Conservation (phyloP, 495 filamentous ascomycete genomes). For the Baudoinia panamericana region DNA sequence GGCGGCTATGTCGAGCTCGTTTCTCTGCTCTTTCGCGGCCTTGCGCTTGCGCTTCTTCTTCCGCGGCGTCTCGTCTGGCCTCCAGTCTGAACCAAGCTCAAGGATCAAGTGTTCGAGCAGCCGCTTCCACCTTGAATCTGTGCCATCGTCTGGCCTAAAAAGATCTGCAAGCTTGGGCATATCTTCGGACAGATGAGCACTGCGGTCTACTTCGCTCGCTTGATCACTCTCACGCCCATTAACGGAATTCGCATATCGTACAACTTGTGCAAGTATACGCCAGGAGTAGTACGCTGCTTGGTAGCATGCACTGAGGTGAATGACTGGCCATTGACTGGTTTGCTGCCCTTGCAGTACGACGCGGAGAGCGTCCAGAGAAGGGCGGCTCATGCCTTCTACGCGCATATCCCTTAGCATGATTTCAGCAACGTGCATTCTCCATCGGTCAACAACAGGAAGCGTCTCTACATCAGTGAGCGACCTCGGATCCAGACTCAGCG, state of each 20-base stretch:
- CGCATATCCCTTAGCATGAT: not conserved
- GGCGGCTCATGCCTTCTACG: not conserved
- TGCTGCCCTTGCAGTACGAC: not conserved
- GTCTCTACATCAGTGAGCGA: not conserved
- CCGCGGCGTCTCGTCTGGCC: not conserved
- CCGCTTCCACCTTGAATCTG: not conserved
- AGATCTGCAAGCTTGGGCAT: slow-evolving; percentile 9
- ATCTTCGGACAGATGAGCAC: not conserved
- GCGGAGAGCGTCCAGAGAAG: not conserved
- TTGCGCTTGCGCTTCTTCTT: not conserved
- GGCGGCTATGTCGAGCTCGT: not conserved
- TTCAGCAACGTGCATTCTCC: not conserved
- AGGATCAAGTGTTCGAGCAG: not conserved
- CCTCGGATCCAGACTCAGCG: not conserved
- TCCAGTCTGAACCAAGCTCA: too few species aligned
- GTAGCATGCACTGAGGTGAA: slow-evolving; percentile 7
- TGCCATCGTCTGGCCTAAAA: not conserved
- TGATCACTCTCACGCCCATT: not conserved
- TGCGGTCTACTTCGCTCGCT: not conserved
- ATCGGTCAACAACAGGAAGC: slow-evolving; percentile 1
- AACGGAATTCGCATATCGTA: not conserved
- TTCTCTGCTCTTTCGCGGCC: not conserved
- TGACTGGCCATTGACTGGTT: not conserved
- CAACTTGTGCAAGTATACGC: slow-evolving; percentile 7
- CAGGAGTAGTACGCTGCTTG: slow-evolving; percentile 14